A percentile compares a stretch with the other conserved stretches of the same genome.
These are phyloP conservation scores for Ophiostoma pallidulum DNA, from an alignment of 2,329 filamentous ascomycete genomes.

Conservation along the genomic window DNA sequence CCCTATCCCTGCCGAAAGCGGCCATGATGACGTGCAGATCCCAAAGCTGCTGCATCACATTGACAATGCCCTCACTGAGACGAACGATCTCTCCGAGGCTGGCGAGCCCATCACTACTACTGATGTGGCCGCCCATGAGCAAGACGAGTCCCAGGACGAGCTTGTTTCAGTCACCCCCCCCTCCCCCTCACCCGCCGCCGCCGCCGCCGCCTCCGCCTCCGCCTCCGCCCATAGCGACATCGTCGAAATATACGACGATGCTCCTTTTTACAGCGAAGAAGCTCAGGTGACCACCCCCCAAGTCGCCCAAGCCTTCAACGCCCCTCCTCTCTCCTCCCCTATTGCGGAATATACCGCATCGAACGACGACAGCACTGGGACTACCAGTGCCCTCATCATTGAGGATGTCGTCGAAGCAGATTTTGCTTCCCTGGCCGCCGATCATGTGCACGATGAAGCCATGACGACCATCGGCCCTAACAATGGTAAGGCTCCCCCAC, in stretches of 20 bases:
- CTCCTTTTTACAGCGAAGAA: background rate
- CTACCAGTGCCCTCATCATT: background rate
- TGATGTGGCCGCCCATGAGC: background rate
- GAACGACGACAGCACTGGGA: background rate
- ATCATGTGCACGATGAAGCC: background rate
- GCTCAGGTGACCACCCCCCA: background rate
- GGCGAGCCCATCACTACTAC: background rate
- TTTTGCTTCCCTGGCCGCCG: background rate
- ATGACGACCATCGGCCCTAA: background rate
- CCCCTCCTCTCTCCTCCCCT: background rate
- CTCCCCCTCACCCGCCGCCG: no score
- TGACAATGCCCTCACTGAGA: background rate
- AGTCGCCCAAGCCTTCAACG: background rate
- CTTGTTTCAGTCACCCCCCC: no score
- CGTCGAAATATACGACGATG: background rate
- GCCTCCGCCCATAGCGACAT: background rate
- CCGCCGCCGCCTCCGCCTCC: no score
- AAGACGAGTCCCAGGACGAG: constrained; percentile 1
- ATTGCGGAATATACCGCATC: background rate
- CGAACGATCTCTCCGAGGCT: background rate
- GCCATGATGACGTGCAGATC: background rate
- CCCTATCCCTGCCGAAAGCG: background rate
- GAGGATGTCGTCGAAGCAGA: background rate
- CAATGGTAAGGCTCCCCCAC: no score
- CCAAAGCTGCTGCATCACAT: background rate